Evolutionary conservation across 1,139 yeast genomes (phyloP).

Genomic region (Hyphopichia wangnamkhiaoensis): DNA sequence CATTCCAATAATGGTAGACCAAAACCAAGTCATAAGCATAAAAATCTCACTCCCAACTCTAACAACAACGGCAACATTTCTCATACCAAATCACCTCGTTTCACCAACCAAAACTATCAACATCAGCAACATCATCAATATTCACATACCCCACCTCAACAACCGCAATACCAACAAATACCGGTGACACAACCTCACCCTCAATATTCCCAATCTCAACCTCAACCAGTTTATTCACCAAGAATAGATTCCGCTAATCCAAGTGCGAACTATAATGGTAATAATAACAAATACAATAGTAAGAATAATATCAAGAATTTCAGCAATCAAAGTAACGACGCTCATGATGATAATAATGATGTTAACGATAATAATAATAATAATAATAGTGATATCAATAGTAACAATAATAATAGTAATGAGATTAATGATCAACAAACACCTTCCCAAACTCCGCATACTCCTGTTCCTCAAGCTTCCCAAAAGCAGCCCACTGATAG

Average conservation of each 20-base stretch:
- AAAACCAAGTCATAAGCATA: slow-evolving; percentile 3
- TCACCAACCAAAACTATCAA: slow-evolving; percentile 8
- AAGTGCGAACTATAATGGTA: slow-evolving; percentile 12
- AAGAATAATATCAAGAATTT: slow-evolving; percentile 6
- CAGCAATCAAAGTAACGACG: background rate
- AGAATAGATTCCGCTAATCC: slow-evolving; percentile 1
- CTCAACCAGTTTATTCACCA: slow-evolving; percentile 1
- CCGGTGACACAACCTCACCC: slow-evolving; percentile 2
- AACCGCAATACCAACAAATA: slow-evolving; percentile 6
- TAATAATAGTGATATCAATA: slow-evolving; percentile 1
- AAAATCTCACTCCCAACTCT: background rate
- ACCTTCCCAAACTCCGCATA: background rate
- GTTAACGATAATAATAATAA: slow-evolving; percentile 2
- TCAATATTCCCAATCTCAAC: slow-evolving; percentile 10
- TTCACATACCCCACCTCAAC: slow-evolving; percentile 19
- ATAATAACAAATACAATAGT: too few species aligned
- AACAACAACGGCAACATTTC: slow-evolving; percentile 6
- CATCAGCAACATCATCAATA: slow-evolving; percentile 14
- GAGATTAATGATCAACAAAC: background rate
- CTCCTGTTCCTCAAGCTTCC: background rate
- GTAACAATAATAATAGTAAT: slow-evolving; percentile 1
- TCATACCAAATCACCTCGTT: too few species aligned
- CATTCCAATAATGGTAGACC: slow-evolving; percentile 1
- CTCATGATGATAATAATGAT: slow-evolving; percentile 1
- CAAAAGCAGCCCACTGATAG: background rate